A percentile compares a stretch with the other conserved stretches of the same genome.
Evolutionary conservation across 2,329 filamentous ascomycete species (phyloP).

Genomic region (Cladosporium oxysporum): DNA sequence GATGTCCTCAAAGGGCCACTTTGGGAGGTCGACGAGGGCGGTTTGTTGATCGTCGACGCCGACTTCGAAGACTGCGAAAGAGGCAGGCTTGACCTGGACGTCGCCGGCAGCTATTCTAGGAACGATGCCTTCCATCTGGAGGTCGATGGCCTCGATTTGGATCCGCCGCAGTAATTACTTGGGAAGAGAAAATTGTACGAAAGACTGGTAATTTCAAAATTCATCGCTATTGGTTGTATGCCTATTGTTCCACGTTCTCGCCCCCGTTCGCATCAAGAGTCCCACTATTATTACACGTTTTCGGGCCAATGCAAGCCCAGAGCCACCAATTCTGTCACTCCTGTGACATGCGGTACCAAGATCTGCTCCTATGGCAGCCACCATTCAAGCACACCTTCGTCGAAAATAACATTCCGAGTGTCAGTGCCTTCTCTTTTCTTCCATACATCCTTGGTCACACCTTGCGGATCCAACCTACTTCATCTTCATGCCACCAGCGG

Average conservation of each 20-base stretch:
- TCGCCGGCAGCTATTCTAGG: slow-evolving; percentile 81
- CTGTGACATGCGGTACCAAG: neutral
- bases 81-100: slow-evolving; percentile 79
- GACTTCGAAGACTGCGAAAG: slow-evolving; percentile 87
- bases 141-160: slow-evolving; percentile 61
- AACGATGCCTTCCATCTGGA: slow-evolving; percentile 64
- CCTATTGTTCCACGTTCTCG: neutral
- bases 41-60: slow-evolving; percentile 69
- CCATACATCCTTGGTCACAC: neutral
- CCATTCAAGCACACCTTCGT: neutral
- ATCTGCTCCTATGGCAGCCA: neutral
- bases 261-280: neutral
- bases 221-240: neutral
- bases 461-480: neutral
- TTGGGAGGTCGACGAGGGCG: slow-evolving; percentile 73
- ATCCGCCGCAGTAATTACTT: slow-evolving; percentile 53
- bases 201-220: neutral
- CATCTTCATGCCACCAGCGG: neutral
- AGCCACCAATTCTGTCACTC: neutral
- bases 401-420: neutral
- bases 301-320: neutral
- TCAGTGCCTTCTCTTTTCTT: neutral
- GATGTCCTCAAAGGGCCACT: slow-evolving; percentile 78
- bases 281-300: neutral
- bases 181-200: neutral